Percentiles rank a stretch among this genome's conserved stretches.
These are phyloP conservation scores for Stephania japonica DNA, from an alignment of 164 flowering plant genomes.

Conservation along the genomic window DNA sequence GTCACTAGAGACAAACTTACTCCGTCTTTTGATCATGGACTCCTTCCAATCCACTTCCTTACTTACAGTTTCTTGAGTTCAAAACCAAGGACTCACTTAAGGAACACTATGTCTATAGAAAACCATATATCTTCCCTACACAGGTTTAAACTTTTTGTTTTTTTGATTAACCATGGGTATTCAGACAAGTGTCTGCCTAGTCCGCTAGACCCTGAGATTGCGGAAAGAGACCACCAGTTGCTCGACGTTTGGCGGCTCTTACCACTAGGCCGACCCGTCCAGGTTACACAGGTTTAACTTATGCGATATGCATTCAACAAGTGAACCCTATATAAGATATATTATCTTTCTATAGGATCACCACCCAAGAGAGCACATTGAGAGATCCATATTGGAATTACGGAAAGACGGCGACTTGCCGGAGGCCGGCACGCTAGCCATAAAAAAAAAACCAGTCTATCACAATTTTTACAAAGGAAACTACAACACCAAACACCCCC, in stretches of 20 bases:
- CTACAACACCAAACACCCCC: not conserved
- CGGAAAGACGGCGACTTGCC: not conserved
- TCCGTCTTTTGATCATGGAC: not conserved
- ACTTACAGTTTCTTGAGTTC: not conserved
- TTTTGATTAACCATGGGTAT: no score
- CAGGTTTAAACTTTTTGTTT: not conserved
- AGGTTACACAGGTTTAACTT: no score
- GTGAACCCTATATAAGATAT: not conserved
- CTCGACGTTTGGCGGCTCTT: no score
- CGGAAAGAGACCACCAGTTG: no score
- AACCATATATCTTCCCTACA: not conserved
- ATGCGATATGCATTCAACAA: not conserved
- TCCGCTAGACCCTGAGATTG: no score
- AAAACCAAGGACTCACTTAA: not conserved
- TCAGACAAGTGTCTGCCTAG: no score
- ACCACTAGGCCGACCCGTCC: no score
- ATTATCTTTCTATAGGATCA: not conserved
- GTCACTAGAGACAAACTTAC: not conserved
- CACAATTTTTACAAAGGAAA: not conserved
- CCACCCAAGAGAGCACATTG: not conserved
- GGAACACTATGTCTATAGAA: not conserved
- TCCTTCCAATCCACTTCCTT: not conserved
- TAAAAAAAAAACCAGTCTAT: not conserved
- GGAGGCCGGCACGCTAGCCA: not conserved
- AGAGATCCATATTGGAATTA: not conserved